These are phyloP conservation scores for Lumnitzera littorea DNA, from an alignment of 345 rosid genomes.

Conservation along the genomic window DNA sequence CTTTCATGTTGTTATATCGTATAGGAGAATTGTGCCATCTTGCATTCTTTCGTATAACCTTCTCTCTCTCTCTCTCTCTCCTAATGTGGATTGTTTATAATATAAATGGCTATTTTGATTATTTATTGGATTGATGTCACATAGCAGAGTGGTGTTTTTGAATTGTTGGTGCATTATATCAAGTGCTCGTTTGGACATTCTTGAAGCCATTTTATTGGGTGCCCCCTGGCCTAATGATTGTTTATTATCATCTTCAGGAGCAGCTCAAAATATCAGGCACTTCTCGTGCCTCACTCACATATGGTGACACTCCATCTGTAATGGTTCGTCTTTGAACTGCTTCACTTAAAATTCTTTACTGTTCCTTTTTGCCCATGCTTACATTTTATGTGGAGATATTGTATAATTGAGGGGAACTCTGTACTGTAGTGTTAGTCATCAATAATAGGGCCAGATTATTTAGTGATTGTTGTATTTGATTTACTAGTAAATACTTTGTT, in stretches of 20 bases:
- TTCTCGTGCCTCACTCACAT: slow-evolving; percentile 36
- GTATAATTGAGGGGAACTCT: not conserved
- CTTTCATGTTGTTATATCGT: no score
- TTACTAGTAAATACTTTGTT: no score
- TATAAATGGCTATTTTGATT: not conserved
- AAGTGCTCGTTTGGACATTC: not conserved
- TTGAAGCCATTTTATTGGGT: not conserved
- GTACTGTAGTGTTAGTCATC: no score
- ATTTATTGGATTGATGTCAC: not conserved
- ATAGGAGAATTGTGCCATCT: no score
- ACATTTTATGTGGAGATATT: slow-evolving; percentile 1
- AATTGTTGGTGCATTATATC: not conserved
- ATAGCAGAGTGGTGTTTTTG: not conserved
- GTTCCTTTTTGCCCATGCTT: not conserved
- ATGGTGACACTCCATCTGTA: slow-evolving; percentile 28
- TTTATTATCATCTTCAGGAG: slow-evolving; percentile 38
- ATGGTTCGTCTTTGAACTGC: slow-evolving; percentile 28
- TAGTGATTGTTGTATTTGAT: no score
- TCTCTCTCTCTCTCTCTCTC: not conserved
- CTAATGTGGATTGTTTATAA: not conserved
- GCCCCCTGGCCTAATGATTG: not conserved
- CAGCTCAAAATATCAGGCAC: slow-evolving; percentile 51
- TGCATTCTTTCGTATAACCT: no score
- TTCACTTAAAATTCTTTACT: not conserved
- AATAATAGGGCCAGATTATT: no score